Evolutionary conservation across 441 rosid species (phyloP).

Genomic region (Flueggea neowawraea): DNA sequence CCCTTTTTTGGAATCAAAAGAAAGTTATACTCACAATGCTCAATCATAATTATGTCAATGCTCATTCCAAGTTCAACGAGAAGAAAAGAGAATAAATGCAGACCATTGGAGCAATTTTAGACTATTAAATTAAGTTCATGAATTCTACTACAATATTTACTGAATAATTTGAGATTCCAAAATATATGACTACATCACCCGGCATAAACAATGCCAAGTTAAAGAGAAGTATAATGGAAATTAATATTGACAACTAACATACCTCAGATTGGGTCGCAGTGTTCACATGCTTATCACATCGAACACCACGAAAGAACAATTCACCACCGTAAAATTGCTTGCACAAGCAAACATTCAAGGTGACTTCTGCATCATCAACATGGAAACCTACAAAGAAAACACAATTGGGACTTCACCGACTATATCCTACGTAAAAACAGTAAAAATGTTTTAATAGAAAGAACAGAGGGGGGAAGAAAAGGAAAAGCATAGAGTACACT

Average conservation of each 20-base stretch:
- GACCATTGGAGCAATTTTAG: too few relatives aligned
- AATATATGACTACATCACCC: too few relatives aligned
- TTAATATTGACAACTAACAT: conserved; percentile 23
- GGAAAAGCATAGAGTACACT: too few relatives aligned
- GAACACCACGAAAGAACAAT: conserved; percentile 69
- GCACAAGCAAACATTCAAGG: conserved; percentile 88
- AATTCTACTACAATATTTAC: too few relatives aligned
- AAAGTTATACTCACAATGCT: too few relatives aligned
- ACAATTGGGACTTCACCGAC: conserved; percentile 3
- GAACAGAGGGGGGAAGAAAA: neutral
- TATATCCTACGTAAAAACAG: neutral
- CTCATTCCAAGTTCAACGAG: too few relatives aligned
- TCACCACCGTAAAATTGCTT: conserved; percentile 78
- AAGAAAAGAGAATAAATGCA: too few relatives aligned
- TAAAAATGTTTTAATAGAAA: neutral
- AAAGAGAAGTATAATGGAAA: neutral
- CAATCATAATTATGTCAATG: too few relatives aligned
- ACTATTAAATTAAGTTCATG: too few relatives aligned
- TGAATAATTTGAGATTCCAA: too few relatives aligned
- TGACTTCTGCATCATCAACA: conserved; percentile 90
- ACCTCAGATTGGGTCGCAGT: conserved; percentile 69
- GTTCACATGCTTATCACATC: conserved; percentile 86
- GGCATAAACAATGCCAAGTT: too few relatives aligned
- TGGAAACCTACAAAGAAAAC: conserved; percentile 60
- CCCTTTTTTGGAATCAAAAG: too few relatives aligned